Evolutionary conservation across 2,329 filamentous ascomycete genomes (phyloP), one percentile per base, ranked within the genome.

Genomic region (Chaetomium olivaceum): DNA sequence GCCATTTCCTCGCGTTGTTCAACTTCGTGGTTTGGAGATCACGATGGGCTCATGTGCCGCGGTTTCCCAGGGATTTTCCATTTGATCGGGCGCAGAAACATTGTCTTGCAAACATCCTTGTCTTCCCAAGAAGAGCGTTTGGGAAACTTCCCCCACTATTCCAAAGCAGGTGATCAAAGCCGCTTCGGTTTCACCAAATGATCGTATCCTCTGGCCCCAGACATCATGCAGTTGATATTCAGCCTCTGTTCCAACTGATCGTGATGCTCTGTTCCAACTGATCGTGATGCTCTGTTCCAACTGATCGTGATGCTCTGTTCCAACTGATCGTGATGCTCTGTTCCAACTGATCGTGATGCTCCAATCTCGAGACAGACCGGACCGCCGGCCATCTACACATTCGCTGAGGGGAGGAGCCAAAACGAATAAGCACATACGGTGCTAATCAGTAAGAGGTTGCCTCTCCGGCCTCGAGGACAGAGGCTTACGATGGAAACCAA

Each of bases 11-110:
- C 46, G 29, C 52, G 11, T 54, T 21, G 16, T 31, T 57, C 27
- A 25, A 27, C 31, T 55, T 31, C 31, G 36, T 29, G 31, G 43
- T 61, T 50, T 23, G 59, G 21, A 43, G 59, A 61, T 62, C 60
- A 33, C 14, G 52, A 57, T 21, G 8, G 29, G 56, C 52, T 62
- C 39, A 19, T 29, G 29, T 51, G n/a, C 57, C 39, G 39, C 39
- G 2, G 27, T 29, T 46, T 21, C 56, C 21, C 21, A 58, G 14
- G 29, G 23, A n/a, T 36, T 12, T n/a, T 27, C 14, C 51, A 31
- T 54, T 27, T 11, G 4, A 16, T 31, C 14, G n/a, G 52, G 52
- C 4, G 31, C 52, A 55, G 52, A 36, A 55, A 33, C 48, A 51
- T 6, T 25, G 11, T 51, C 21, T 51, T 51, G 23, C 31, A 57